phyloP scores from a whole-genome alignment of 2,329 filamentous ascomycete genomes.

The Diaporthe velutina region DNA sequence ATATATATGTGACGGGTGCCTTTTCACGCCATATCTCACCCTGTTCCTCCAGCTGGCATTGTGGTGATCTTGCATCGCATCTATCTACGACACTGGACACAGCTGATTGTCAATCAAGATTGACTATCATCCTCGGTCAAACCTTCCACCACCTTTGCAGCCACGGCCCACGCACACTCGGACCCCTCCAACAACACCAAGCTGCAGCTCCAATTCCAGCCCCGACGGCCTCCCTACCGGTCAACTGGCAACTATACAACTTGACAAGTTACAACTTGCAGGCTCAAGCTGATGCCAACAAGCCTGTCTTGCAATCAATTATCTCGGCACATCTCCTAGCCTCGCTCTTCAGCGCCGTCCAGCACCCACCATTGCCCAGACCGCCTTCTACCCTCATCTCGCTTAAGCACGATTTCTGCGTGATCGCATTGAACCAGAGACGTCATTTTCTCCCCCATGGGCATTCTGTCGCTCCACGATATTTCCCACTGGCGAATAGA shows the following conservation, averaged over 20 bases:
- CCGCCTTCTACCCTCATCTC: slow-evolving; percentile 29
- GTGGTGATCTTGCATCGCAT: not conserved
- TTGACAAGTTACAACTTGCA: not conserved
- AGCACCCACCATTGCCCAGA: not conserved
- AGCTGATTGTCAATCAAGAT: not conserved
- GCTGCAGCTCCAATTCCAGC: slow-evolving; percentile 6
- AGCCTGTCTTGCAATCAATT: slow-evolving; percentile 7
- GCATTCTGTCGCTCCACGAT: slow-evolving; percentile 30
- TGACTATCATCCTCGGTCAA: not conserved
- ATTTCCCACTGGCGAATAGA: slow-evolving; percentile 18
- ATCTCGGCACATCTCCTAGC: not conserved
- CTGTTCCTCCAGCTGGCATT: not conserved
- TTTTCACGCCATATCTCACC: slow-evolving; percentile 7
- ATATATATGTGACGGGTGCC: slow-evolving; percentile 7
- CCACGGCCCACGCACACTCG: not conserved
- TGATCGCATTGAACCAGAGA: slow-evolving; percentile 22
- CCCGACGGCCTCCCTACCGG: not conserved
- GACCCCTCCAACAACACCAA: not conserved
- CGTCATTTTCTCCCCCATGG: slow-evolving; percentile 32
- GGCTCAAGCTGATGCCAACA: not conserved
- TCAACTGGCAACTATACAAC: not conserved
- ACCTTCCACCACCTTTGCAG: not conserved
- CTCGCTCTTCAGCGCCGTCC: not conserved
- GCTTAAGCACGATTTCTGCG: slow-evolving; percentile 24
- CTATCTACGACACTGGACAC: not conserved